Conservation (phyloP, 305 asterid species). For the Fraxinus paxiana region DNA sequence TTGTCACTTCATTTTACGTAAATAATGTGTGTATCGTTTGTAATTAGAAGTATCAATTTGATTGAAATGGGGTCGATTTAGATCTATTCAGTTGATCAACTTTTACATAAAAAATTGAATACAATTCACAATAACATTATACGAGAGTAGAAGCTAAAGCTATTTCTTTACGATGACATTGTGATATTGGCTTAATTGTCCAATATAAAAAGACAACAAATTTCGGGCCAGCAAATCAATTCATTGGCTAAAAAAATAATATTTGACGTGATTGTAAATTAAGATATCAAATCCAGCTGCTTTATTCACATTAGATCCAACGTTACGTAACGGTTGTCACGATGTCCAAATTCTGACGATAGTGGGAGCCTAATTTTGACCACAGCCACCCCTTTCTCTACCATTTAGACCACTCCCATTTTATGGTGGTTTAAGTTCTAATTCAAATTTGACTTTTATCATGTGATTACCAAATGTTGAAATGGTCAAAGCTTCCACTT, state of each 20-base stretch:
- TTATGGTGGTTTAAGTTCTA: not conserved
- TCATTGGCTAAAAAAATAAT: not conserved
- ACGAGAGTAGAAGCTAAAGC: not conserved
- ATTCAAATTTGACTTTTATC: not conserved
- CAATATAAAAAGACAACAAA: not conserved
- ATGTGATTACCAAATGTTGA: not conserved
- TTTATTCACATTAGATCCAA: not conserved
- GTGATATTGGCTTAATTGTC: not conserved
- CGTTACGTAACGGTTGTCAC: not conserved
- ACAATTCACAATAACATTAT: too few species aligned
- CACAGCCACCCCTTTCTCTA: not conserved
- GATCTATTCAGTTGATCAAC: not conserved
- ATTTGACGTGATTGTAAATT: not conserved
- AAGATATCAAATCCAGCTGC: not conserved
- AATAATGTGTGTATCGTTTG: not conserved
- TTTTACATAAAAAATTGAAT: not conserved
- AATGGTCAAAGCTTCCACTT: not conserved
- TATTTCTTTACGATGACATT: not conserved
- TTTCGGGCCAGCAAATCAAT: not conserved
- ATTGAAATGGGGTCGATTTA: not conserved
- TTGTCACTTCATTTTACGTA: not conserved
- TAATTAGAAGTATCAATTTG: not conserved
- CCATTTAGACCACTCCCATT: not conserved
- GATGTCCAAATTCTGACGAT: not conserved
- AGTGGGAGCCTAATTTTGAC: not conserved